Conservation (phyloP, 1,284 basidiomycete genomes). For the Entoloma clypeatum region DNA sequence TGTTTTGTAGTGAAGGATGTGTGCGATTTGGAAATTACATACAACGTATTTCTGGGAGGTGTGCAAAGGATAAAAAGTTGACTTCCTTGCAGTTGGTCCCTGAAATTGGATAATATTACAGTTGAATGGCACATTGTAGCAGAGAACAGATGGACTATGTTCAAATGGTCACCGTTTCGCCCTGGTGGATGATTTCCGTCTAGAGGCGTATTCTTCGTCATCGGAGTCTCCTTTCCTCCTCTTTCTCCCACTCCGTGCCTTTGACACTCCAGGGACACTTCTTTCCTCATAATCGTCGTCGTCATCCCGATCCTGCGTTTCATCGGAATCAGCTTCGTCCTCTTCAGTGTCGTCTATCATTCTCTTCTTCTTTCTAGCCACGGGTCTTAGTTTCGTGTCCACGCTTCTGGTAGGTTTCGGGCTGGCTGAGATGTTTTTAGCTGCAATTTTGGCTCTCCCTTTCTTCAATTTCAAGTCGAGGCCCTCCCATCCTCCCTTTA, state of each 20-base stretch:
- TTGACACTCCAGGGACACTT: background rate
- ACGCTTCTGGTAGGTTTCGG: constrained; percentile 14
- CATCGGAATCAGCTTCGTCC: constrained; percentile 17
- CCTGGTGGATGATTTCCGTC: constrained; percentile 5
- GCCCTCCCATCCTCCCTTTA: constrained; percentile 69
- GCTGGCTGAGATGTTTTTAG: constrained; percentile 14
- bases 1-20: constrained; percentile 50
- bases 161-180: too few species aligned
- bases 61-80: too few species aligned
- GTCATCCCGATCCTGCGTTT: too few species aligned
- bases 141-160: too few species aligned
- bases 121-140: too few species aligned
- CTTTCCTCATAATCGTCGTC: constrained; percentile 17
- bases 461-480: constrained; percentile 33
- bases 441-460: constrained; percentile 7
- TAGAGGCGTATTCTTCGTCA: background rate
- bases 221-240: constrained; percentile 13
- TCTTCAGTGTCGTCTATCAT: constrained; percentile 15
- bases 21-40: too few species aligned
- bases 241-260: constrained; percentile 12
- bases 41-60: too few species aligned
- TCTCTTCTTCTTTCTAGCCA: constrained; percentile 7
- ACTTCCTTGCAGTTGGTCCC: too few species aligned
- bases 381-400: constrained; percentile 10
- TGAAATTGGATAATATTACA: too few species aligned